Conservation (phyloP, 495 filamentous ascomycete genomes). For the Ramalina intermedia region DNA sequence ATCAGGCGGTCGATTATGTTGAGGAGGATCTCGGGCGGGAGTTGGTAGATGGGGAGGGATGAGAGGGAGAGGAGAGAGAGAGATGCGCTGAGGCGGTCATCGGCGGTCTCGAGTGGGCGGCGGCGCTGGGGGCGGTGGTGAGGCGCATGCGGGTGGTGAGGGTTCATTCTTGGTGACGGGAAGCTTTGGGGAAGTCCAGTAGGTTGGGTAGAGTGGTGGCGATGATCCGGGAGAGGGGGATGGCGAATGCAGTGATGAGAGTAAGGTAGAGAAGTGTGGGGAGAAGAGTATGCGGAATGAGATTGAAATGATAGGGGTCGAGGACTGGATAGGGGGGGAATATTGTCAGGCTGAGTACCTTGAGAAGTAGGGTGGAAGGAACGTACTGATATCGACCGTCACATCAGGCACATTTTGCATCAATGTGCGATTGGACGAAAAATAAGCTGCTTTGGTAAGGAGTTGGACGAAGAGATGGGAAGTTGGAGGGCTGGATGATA, state of each 20-base stretch:
- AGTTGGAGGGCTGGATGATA: slow-evolving; percentile 2
- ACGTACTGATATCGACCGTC: slow-evolving; percentile 56
- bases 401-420: slow-evolving; percentile 68
- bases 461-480: slow-evolving; percentile 61
- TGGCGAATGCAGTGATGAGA: slow-evolving; percentile 37
- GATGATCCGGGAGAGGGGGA: slow-evolving; percentile 26
- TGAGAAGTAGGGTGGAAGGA: background rate
- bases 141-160: background rate
- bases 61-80: slow-evolving; percentile 6
- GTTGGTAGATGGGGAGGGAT: slow-evolving; percentile 15
- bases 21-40: slow-evolving; percentile 29
- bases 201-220: background rate
- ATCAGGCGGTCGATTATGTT: slow-evolving; percentile 23
- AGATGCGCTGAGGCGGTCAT: slow-evolving; percentile 6
- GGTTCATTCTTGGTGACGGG: background rate
- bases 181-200: background rate
- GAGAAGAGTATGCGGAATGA: slow-evolving; percentile 55
- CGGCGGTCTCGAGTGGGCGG: slow-evolving; percentile 1
- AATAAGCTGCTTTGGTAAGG: slow-evolving; percentile 69
- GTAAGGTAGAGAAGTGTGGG: slow-evolving; percentile 48
- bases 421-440: slow-evolving; percentile 51
- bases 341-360: background rate
- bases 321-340: slow-evolving; percentile 36
- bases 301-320: slow-evolving; percentile 65
- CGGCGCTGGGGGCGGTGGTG: background rate